These are phyloP conservation scores for Sparassis latifolia DNA, from an alignment of 1,284 basidiomycete genomes.

Conservation along the genomic window DNA sequence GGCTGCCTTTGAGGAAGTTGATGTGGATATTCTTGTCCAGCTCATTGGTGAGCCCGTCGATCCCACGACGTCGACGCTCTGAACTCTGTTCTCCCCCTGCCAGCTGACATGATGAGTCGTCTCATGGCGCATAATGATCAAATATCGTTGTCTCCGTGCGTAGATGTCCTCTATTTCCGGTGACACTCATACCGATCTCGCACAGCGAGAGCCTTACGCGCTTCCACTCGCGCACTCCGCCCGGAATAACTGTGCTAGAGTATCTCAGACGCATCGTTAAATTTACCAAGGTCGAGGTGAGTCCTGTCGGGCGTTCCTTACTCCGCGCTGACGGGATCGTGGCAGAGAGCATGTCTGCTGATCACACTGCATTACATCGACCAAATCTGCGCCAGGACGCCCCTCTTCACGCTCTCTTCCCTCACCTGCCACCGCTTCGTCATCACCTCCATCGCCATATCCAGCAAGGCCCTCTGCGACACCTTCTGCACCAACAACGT, in stretches of 20 bases:
- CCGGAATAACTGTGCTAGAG: constrained; percentile 79
- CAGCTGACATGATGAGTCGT: constrained; percentile 91
- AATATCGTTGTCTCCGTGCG: constrained; percentile 79
- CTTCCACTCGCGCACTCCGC: constrained; percentile 88
- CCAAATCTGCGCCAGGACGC: constrained; percentile 81
- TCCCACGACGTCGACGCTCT: background rate
- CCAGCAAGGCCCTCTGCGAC: constrained; percentile 89
- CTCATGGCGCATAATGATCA: constrained; percentile 91
- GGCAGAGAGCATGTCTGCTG: constrained; percentile 80
- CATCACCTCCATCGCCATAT: constrained; percentile 82
- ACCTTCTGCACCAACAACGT: constrained; percentile 88
- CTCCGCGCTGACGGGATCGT: constrained; percentile 3
- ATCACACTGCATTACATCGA: constrained; percentile 93
- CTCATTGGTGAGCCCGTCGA: constrained; percentile 66
- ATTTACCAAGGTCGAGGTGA: constrained; percentile 89
- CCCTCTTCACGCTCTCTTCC: constrained; percentile 86
- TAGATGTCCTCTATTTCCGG: constrained; percentile 19
- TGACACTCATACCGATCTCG: constrained; percentile 16
- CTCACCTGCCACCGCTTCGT: constrained; percentile 94
- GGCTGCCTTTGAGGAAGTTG: constrained; percentile 67
- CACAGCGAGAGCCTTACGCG: constrained; percentile 77
- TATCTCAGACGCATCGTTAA: constrained; percentile 88
- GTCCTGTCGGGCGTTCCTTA: constrained; percentile 10
- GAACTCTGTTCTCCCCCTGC: constrained; percentile 9
- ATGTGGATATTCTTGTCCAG: constrained; percentile 74